Percentiles rank a stretch among this genome's conserved stretches.
Conservation (phyloP, 306 rosid species). For the Medicago truncatula region MtrunA17r5.0-ANR NC_053044.1:45483501-45484000, state of each 20-base stretch:
- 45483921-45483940: slow-evolving; percentile 62
- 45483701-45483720: slow-evolving; percentile 27
- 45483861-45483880: slow-evolving; percentile 77
- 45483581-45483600: slow-evolving; percentile 29
- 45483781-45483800: slow-evolving; percentile 77
- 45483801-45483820: slow-evolving; percentile 65
- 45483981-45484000: slow-evolving; percentile 2
- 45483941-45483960: slow-evolving; percentile 18
- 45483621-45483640: slow-evolving; percentile 22
- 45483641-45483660: slow-evolving; percentile 36
- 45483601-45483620: slow-evolving; percentile 36
- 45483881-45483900: slow-evolving; percentile 74
- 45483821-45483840: slow-evolving; percentile 58
- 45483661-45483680: slow-evolving; percentile 37
- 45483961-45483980: slow-evolving; percentile 35
- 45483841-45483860: slow-evolving; percentile 79
- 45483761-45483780: slow-evolving; percentile 77
- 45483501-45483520: slow-evolving; percentile 14
- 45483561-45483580: slow-evolving; percentile 18
- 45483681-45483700: slow-evolving; percentile 39
- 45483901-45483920: slow-evolving; percentile 70
- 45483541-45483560: slow-evolving; percentile 4
- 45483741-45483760: slow-evolving; percentile 78
- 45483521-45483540: neutral
- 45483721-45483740: slow-evolving; percentile 68